These are phyloP conservation scores for Areca catechu DNA, from an alignment of 176 grass and related monocot genomes.

Conservation along the genomic window DNA sequence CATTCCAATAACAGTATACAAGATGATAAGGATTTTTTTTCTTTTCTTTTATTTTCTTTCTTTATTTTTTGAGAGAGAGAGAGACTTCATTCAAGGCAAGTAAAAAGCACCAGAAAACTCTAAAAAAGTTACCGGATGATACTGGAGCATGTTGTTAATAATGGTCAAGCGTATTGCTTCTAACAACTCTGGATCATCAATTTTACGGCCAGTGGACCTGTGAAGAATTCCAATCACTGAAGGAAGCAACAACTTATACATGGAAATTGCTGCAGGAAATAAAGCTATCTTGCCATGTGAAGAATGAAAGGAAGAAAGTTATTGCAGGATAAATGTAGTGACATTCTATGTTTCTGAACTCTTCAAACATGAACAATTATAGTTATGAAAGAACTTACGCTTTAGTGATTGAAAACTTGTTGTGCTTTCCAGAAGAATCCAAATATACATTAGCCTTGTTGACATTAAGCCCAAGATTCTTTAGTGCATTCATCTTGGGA, in stretches of 20 bases:
- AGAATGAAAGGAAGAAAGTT: conserved; percentile 20
- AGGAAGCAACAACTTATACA: conserved; percentile 35
- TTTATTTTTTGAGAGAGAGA: too few relatives aligned
- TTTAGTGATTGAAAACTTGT: conserved; percentile 77
- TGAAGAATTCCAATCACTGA: conserved; percentile 12
- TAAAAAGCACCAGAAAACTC: too few relatives aligned
- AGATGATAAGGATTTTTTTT: background rate
- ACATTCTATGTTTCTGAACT: too few relatives aligned
- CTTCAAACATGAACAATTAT: too few relatives aligned
- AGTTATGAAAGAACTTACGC: conserved; percentile 38
- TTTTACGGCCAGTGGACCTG: conserved; percentile 94
- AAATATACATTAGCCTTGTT: conserved; percentile 85
- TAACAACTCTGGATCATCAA: conserved; percentile 86
- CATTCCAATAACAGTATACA: conserved; percentile 11
- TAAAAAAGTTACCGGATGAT: conserved; percentile 67
- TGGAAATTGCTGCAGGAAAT: conserved; percentile 24
- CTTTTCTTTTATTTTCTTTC: too few relatives aligned
- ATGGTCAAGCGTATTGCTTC: conserved; percentile 91
- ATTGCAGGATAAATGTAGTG: conserved; percentile 16
- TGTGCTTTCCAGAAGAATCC: conserved; percentile 90
- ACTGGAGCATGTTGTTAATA: conserved; percentile 89
- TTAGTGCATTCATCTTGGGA: conserved; percentile 77
- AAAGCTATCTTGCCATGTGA: conserved; percentile 29
- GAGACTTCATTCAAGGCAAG: too few relatives aligned
- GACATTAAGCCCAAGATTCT: conserved; percentile 86